Evolutionary conservation across 192 early-diverging fungal genomes (phyloP), one percentile per base, ranked within the genome.

Genomic region (Tieghemiomyces parasiticus): DNA sequence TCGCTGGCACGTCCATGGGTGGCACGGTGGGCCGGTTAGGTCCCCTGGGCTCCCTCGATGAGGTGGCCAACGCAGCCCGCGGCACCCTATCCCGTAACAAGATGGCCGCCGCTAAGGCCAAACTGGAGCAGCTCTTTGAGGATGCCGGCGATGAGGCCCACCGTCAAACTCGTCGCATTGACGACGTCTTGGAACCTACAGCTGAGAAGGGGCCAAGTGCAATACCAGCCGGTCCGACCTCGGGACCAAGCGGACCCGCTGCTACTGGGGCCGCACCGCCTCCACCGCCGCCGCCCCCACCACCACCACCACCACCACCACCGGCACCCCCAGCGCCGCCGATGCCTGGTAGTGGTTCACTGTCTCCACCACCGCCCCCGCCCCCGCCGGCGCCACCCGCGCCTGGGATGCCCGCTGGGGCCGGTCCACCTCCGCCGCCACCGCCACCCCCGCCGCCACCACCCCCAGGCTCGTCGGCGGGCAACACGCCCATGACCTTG

Each of bases 301-400:
- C 49, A 51, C 49, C 49, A 22, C 49, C 49, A 29, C 49, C 49
- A 13, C 49, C 49, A n/a, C 49, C 22, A 55, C 24, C 9, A 34
- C 60, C 33, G 35, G 60, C 22, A n/a, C 42, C 28, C 58, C n/a
- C n/a, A n/a, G n/a, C n/a, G n/a, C n/a, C n/a, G n/a, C n/a, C n/a
- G n/a, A n/a, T n/a, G n/a, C n/a, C n/a, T n/a, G n/a, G n/a, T n/a
- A n/a, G n/a, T n/a, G n/a, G n/a, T n/a, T n/a, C n/a, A n/a, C n/a
- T n/a, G n/a, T 35, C 24, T 2, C 31, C 51, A 28, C 35, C 49
- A 1, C 4, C 61, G 9, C 52, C 34, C 24, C n/a, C 65, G 0
- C n/a, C 35, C 4, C 45, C 72, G 24, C 67, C 67, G 0, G 60
- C 70, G 3, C 66, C 66, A 34, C 65, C 71, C 0, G 70, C 70